These are phyloP conservation scores for Pilasporangium apinafurcum DNA, from an alignment of 352 stramenopile genomes.

Conservation along the genomic window DNA sequence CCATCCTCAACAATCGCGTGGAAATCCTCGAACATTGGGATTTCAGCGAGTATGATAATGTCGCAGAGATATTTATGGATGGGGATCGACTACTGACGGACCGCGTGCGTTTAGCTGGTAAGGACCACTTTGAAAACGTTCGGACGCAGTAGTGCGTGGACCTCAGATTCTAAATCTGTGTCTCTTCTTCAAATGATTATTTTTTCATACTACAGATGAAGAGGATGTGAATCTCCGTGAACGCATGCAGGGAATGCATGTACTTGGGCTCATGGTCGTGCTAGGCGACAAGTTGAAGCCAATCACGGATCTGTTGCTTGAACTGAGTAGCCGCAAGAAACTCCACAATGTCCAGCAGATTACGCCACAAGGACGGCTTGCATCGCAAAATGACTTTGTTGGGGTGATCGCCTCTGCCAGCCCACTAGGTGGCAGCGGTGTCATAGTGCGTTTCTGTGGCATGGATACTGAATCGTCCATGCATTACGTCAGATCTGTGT, in stretches of 20 bases:
- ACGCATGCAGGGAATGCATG: conserved; percentile 71
- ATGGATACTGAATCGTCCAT: conserved; percentile 56
- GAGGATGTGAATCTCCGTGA: conserved; percentile 52
- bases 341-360: conserved; percentile 66
- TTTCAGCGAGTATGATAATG: conserved; percentile 70
- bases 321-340: conserved; percentile 65
- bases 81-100: conserved; percentile 50
- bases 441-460: conserved; percentile 69
- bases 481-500: conserved; percentile 50
- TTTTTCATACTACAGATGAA: conserved; percentile 36
- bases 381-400: conserved; percentile 27
- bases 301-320: conserved; percentile 48
- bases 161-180: too few species aligned
- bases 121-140: too few species aligned
- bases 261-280: conserved; percentile 67
- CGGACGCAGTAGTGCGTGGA: too few species aligned
- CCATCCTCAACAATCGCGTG: conserved; percentile 44
- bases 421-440: conserved; percentile 43
- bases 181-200: neutral
- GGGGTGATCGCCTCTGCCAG: conserved; percentile 72
- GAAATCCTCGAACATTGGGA: conserved; percentile 78
- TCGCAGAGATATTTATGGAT: conserved; percentile 50
- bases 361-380: conserved; percentile 60
- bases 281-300: conserved; percentile 43
- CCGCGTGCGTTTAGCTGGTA: conserved; percentile 59